Percentiles rank a stretch among this genome's conserved stretches.
Conservation (phyloP, 345 rosid genomes). For the Ceriops zippeliana region DNA sequence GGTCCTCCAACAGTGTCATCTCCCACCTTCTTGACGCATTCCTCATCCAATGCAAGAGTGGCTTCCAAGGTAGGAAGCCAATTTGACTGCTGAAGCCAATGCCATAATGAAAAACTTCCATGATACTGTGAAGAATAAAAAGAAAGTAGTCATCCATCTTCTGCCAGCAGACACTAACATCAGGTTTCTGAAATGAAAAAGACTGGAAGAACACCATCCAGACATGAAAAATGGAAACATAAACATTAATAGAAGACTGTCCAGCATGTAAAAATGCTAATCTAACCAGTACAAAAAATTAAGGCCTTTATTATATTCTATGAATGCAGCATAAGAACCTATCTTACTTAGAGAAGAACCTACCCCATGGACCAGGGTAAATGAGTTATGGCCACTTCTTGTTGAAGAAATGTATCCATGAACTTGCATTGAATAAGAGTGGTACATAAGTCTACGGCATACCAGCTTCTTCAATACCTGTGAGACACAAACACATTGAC, state of each 20-base stretch:
- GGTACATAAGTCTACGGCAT: slow-evolving; percentile 71
- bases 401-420: slow-evolving; percentile 64
- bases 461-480: slow-evolving; percentile 86
- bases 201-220: background rate
- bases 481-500: slow-evolving; percentile 19
- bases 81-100: slow-evolving; percentile 91
- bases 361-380: slow-evolving; percentile 86
- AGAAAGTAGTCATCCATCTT: background rate
- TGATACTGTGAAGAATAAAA: slow-evolving; percentile 53
- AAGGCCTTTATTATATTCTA: background rate
- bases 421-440: slow-evolving; percentile 95
- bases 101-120: slow-evolving; percentile 90
- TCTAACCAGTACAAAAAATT: background rate
- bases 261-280: background rate
- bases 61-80: slow-evolving; percentile 98
- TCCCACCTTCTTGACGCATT: slow-evolving; percentile 74
- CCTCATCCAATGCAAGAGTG: slow-evolving; percentile 92
- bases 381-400: slow-evolving; percentile 40
- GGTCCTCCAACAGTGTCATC: slow-evolving; percentile 98
- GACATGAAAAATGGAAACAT: background rate
- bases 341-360: slow-evolving; percentile 15
- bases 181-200: background rate
- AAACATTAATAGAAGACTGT: background rate
- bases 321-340: slow-evolving; percentile 3
- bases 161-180: background rate